Evolutionary conservation across 2,329 filamentous ascomycete genomes (phyloP), one percentile per base, ranked within the genome.

Genomic region (Pseudogymnoascus pannorum): DNA sequence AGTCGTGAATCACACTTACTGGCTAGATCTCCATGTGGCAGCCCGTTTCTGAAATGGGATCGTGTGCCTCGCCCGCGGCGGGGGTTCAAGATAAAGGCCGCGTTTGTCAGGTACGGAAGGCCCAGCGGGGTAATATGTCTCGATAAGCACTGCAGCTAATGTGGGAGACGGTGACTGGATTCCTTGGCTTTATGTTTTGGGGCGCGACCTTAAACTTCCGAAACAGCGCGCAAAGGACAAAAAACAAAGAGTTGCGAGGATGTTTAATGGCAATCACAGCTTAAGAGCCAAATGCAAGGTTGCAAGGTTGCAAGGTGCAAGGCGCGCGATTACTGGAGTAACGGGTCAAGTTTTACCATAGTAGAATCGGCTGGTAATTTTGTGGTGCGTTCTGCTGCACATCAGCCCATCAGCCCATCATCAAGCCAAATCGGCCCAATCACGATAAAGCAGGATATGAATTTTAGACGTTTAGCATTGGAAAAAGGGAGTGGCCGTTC

Each of bases 71-170:
- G 44, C 44, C 44, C 44, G 44, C 44, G 22, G 44, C 44, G 24
- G 44, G 40, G 44, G 24, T 20, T 51, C 24, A n/a, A 54, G 44
- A 31, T 54, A 54, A 54, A 54, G 44, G 44, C 31, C 44, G 44
- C 44, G 44, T 54, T 54, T 29, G 44, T 54, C 44, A 54, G 44
- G 24, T 54, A 54, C 44, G 44, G 44, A 54, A 54, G 44, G 44
- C 44, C 44, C 44, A 54, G 44, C 44, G 44, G 44, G 44, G 44
- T 54, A 51, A 16, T 18, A 51, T 3, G 44, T 51, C 44, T 51
- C 44, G 44, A 51, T 51, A 51, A 51, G 44, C 44, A 51, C 44
- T 51, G 44, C 44, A 51, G 44, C 44, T 51, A 51, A 51, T 51
- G 44, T 51, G 14, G 44, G 24, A 51, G 44, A 51, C 20, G 44